phyloP scores from a whole-genome alignment of 495 filamentous ascomycete species.

The Penicillium waksmanii region DNA sequence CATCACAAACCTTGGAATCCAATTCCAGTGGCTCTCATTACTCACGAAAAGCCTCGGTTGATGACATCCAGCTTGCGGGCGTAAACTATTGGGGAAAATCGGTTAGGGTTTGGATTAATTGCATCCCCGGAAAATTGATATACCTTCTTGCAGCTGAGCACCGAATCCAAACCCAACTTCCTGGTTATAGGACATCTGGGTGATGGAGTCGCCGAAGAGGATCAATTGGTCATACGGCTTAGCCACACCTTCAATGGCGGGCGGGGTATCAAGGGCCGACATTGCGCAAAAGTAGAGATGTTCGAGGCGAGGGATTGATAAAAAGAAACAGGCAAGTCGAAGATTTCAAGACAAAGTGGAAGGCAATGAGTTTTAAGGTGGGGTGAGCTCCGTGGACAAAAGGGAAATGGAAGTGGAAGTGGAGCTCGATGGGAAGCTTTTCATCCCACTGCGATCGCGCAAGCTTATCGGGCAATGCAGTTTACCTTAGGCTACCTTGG shows the following conservation, averaged over 20 bases:
- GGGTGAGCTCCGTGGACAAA: slow-evolving; percentile 22
- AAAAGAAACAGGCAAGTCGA: neutral
- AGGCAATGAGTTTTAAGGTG: slow-evolving; percentile 17
- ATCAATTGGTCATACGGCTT: slow-evolving; percentile 69
- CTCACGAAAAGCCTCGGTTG: slow-evolving; percentile 66
- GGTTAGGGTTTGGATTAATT: neutral
- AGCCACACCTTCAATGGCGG: slow-evolving; percentile 20
- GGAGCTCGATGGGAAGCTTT: neutral
- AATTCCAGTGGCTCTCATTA: neutral
- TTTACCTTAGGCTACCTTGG: too few species aligned
- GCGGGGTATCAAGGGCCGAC: neutral
- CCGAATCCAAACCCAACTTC: slow-evolving; percentile 70
- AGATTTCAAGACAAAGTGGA: neutral
- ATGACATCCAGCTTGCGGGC: slow-evolving; percentile 67
- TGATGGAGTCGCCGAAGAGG: slow-evolving; percentile 83
- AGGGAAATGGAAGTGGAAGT: slow-evolving; percentile 18
- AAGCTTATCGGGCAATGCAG: neutral
- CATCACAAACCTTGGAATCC: neutral
- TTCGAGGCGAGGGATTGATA: too few species aligned
- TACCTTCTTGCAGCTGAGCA: slow-evolving; percentile 72
- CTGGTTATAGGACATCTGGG: slow-evolving; percentile 62
- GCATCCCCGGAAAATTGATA: neutral
- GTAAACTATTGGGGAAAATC: slow-evolving; percentile 50
- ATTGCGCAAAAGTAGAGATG: neutral
- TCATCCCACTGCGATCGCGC: neutral